Evolutionary conservation across 352 stramenopile species (phyloP).

Genomic region (Phytophthora cajani): DNA sequence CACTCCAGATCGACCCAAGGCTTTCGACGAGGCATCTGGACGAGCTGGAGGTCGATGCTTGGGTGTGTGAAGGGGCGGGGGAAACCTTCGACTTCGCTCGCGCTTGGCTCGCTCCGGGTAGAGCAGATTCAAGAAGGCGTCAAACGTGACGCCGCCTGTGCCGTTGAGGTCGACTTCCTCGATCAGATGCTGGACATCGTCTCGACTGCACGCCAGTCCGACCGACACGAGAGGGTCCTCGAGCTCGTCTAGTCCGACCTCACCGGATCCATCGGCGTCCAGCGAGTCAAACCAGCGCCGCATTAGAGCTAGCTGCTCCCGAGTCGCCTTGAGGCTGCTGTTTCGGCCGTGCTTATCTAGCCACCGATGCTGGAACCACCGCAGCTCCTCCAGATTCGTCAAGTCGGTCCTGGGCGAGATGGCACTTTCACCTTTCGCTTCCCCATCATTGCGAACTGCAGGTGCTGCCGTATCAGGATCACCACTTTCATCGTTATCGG

Average conservation of each 20-base stretch:
- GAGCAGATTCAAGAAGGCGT: slow-evolving; percentile 78
- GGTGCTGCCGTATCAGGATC: neutral
- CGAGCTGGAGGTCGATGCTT: slow-evolving; percentile 39
- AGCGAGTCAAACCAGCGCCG: slow-evolving; percentile 89
- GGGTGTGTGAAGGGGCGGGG: slow-evolving; percentile 47
- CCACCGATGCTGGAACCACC: slow-evolving; percentile 83
- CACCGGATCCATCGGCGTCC: slow-evolving; percentile 81
- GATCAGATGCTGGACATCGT: slow-evolving; percentile 82
- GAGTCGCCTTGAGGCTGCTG: slow-evolving; percentile 71
- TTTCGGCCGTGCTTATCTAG: slow-evolving; percentile 77
- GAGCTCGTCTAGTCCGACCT: slow-evolving; percentile 84
- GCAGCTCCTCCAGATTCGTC: slow-evolving; percentile 68
- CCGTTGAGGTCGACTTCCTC: slow-evolving; percentile 71
- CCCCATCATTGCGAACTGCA: neutral
- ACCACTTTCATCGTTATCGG: neutral
- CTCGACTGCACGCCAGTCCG: slow-evolving; percentile 71
- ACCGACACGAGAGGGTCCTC: slow-evolving; percentile 90
- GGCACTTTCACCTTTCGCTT: neutral
- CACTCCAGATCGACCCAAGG: slow-evolving; percentile 3
- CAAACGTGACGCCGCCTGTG: slow-evolving; percentile 74
- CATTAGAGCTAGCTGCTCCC: slow-evolving; percentile 75
- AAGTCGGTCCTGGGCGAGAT: slow-evolving; percentile 9
- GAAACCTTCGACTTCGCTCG: slow-evolving; percentile 21
- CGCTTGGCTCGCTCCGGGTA: slow-evolving; percentile 62
- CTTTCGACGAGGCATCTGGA: slow-evolving; percentile 2